Conservation (phyloP, 2,329 filamentous ascomycete genomes). For the Penicillium sp. region DNA sequence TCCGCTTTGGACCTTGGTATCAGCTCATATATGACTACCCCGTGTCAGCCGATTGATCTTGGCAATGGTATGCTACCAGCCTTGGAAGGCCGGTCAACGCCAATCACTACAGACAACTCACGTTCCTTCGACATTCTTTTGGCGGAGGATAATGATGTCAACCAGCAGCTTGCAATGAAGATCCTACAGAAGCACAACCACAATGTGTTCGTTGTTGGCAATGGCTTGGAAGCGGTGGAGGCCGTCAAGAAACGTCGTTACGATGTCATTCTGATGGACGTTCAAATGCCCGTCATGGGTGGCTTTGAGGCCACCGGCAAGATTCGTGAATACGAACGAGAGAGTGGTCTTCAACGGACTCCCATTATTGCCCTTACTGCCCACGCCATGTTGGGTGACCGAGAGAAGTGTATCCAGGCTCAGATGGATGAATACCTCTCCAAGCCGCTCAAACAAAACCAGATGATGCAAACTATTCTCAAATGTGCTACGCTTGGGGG, state of each 20-base stretch:
- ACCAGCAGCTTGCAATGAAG: constrained; percentile 92
- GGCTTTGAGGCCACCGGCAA: constrained; percentile 96
- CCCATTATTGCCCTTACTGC: constrained; percentile 96
- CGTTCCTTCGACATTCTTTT: constrained; percentile 93
- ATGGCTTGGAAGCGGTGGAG: constrained; percentile 88
- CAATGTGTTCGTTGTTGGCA: constrained; percentile 72
- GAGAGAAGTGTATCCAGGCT: constrained; percentile 95
- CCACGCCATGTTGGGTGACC: constrained; percentile 96
- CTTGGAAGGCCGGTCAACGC: constrained; percentile 86
- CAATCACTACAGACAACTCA: constrained; percentile 86
- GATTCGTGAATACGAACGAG: constrained; percentile 90
- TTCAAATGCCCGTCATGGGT: constrained; percentile 99
- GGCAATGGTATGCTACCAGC: constrained; percentile 96
- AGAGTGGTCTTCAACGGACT: constrained; percentile 72
- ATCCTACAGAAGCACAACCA: constrained; percentile 93
- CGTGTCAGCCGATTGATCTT: constrained; percentile 87
- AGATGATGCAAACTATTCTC: constrained; percentile 94
- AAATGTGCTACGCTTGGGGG: constrained; percentile 87
- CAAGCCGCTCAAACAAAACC: constrained; percentile 93
- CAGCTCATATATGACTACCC: constrained; percentile 98
- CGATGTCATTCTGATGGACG: constrained; percentile 97
- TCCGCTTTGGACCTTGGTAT: constrained; percentile 92
- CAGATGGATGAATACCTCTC: constrained; percentile 99
- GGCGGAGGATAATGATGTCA: constrained; percentile 95
- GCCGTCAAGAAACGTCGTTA: constrained; percentile 89